phyloP scores from a whole-genome alignment of 495 filamentous ascomycete genomes.

The Neurospora sp. region DNA sequence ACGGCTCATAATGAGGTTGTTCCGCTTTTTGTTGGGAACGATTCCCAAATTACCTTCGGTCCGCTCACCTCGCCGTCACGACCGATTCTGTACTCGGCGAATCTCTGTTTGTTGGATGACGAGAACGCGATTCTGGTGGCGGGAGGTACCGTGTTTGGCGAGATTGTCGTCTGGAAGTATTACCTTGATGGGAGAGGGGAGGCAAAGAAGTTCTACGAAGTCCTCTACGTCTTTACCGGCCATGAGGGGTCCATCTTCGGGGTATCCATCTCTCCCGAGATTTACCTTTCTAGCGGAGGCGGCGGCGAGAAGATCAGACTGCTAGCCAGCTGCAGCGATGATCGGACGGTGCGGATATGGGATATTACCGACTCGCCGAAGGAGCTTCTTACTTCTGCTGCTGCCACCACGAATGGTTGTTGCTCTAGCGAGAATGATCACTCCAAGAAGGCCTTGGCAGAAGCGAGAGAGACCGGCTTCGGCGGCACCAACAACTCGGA shows the following conservation, averaged over 20 bases:
- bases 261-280: constrained; percentile 59
- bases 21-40: constrained; percentile 13
- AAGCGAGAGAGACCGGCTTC: constrained; percentile 42
- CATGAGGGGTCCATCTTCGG: constrained; percentile 94
- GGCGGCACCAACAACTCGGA: constrained; percentile 18
- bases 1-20: constrained; percentile 78
- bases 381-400: background rate
- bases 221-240: constrained; percentile 68
- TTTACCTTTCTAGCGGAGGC: constrained; percentile 21
- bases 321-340: constrained; percentile 89
- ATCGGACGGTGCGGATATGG: constrained; percentile 86
- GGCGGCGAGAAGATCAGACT: constrained; percentile 38
- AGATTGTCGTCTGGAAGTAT: constrained; percentile 84
- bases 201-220: constrained; percentile 19
- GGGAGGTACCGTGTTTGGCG: constrained; percentile 86
- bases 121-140: constrained; percentile 56
- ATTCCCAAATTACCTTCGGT: constrained; percentile 9
- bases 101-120: constrained; percentile 48
- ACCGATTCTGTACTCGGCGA: constrained; percentile 81
- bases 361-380: constrained; percentile 45
- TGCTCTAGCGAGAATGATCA: background rate
- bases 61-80: constrained; percentile 57
- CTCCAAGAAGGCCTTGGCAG: constrained; percentile 6
- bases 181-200: constrained; percentile 14
- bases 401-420: background rate